Evolutionary conservation across 2,329 filamentous ascomycete genomes (phyloP), one percentile per base, ranked within the genome.

Genomic region (Epichloe baconii): DNA sequence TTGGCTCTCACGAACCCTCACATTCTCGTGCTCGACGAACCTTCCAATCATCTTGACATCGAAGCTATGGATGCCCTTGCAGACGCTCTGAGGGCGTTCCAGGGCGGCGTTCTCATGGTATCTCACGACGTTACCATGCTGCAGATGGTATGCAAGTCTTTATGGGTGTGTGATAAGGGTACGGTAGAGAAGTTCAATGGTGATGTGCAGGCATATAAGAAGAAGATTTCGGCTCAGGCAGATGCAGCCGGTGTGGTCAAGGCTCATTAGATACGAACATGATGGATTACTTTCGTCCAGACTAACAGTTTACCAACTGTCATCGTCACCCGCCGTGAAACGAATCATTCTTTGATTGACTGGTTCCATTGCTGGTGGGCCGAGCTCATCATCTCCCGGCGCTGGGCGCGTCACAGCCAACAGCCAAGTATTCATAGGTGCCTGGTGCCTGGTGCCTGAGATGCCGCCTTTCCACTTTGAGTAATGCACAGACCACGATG

Each of bases 91-190:
- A 78, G 82, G 59, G 80, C 83, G 57, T 98, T 97, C 72, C 79
- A 95, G 71, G 93, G 93, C 55, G 93, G 93, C 66, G 90, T 98
- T 51, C 74, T 98, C 61, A 97, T 98, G 89, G 93, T 98, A 52
- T 95, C 87, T 63, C 93, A 98, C 85, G 93, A 98, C 66, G 93
- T 98, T 50, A 97, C 93, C 1, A 96, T 98, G 88, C 68, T 98
- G 68, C 89, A 95, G 74, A 95, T 86, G 49, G 93, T 98, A 38
- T 98, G 93, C 70, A 93, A 77, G 48, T 93, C 84, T 65, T 71
- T 98, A 63, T 98, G 93, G 93, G 91, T 98, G 56, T 98, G 93
- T 64, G 93, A 98, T 66, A 76, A 85, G 53, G 93, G 93, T 10
- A 93, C 85, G 1, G 90, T 98, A 19, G 88, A 95, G 78, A 90